These are phyloP conservation scores for Halenospora varia DNA, from an alignment of 495 filamentous ascomycete genomes.

Conservation along the genomic window DNA sequence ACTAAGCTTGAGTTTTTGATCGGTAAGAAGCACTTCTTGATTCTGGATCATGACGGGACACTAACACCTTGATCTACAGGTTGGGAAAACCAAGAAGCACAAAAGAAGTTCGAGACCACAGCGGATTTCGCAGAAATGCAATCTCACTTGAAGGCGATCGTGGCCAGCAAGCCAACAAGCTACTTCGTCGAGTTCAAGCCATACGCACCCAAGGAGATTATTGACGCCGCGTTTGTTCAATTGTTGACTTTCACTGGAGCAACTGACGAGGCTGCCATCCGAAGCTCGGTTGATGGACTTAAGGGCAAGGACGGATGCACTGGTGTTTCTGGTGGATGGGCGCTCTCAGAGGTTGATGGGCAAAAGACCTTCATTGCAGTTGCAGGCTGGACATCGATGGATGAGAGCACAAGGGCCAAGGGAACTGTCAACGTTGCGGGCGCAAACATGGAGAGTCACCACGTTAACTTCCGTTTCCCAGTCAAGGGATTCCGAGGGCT, in stretches of 20 bases:
- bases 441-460: constrained; percentile 7
- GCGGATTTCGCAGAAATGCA: constrained; percentile 3
- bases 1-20: constrained; percentile 15
- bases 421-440: not conserved
- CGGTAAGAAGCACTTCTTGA: constrained; percentile 2
- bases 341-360: constrained; percentile 9
- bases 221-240: constrained; percentile 10
- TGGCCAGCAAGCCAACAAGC: constrained; percentile 4
- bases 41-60: not conserved
- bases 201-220: constrained; percentile 21
- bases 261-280: not conserved
- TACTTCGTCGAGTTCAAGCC: constrained; percentile 18
- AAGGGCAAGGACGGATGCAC: constrained; percentile 8
- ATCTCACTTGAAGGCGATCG: constrained; percentile 4
- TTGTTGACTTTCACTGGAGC: constrained; percentile 10
- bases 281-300: not conserved
- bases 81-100: constrained; percentile 11
- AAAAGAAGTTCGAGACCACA: constrained; percentile 1
- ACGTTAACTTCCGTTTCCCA: constrained; percentile 18
- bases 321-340: constrained; percentile 6
- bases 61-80: constrained; percentile 1
- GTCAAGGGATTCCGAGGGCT: constrained; percentile 20
- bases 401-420: constrained; percentile 2
- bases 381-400: constrained; percentile 9
- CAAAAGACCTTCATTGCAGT: constrained; percentile 13